Evolutionary conservation across 371 early-diverging fungal species (phyloP).

Genomic region (Apophysomyces variabilis): DNA sequence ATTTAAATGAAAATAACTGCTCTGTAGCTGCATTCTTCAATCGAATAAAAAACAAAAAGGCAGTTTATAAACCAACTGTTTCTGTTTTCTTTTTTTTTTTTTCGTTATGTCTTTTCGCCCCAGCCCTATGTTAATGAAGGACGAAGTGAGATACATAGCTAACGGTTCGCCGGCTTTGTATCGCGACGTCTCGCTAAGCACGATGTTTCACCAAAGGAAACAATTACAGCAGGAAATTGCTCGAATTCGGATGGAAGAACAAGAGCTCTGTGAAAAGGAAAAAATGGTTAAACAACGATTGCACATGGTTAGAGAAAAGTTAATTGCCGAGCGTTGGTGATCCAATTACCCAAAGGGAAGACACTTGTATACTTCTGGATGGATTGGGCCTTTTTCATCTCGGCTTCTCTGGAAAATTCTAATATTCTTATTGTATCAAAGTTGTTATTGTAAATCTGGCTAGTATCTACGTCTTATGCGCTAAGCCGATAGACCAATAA

Average conservation of each 20-base stretch:
- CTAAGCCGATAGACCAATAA: too few species aligned
- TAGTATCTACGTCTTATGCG: too few species aligned
- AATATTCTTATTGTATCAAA: too few species aligned
- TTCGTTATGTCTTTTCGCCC: constrained; percentile 1
- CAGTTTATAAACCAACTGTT: not conserved
- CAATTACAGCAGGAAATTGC: constrained; percentile 52
- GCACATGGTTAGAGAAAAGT: constrained; percentile 44
- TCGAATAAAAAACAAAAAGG: not conserved
- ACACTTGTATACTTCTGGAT: not conserved
- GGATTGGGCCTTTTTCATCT: not conserved
- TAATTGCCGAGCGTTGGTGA: constrained; percentile 7
- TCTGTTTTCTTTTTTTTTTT: not conserved
- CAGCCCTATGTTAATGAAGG: not conserved
- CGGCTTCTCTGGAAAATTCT: too few species aligned
- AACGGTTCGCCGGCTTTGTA: not conserved
- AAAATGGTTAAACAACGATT: constrained; percentile 48
- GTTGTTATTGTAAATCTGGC: too few species aligned
- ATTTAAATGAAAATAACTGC: not conserved
- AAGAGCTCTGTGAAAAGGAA: constrained; percentile 48
- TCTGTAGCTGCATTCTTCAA: not conserved
- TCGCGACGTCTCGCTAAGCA: not conserved
- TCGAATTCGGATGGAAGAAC: constrained; percentile 44
- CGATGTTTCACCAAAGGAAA: constrained; percentile 15
- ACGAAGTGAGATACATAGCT: not conserved
- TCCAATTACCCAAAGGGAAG: not conserved